Base-by-base conservation (phyloP, 2,329 filamentous ascomycete genomes). In the Chaetothyriales sp. region DNA sequence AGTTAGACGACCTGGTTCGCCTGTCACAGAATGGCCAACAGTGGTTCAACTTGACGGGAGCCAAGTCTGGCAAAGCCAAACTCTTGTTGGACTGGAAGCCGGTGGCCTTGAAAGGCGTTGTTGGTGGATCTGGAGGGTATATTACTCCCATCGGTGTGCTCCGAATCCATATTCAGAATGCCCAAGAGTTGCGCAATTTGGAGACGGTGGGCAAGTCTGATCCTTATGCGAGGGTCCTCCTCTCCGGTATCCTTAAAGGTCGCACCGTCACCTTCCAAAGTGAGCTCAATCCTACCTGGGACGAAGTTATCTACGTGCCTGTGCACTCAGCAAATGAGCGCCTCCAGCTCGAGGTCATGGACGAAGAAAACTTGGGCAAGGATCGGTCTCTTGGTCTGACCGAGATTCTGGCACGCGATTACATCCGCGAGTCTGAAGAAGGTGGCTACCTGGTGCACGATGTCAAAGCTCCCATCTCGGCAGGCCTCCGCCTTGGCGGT, bases 201-300 rank as follows among this genome's bases (percentile, higher is more conserved):
- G 92, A 98, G 68, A 86, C 87, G 2, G 79, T 98, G 66, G 92
- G 92, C 68, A 96, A 96, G 68, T 96, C 92, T 0, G 93, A 98
- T 66, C 87, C 92, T 0, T 98, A 98, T 61, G 86, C 82, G 19
- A 83, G 90, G 43, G 84, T 96, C 1, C 68, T 95, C 49, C 76
- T 95, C 6, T 95, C 89, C 46, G 90, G 92, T 45, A 81, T 96
- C 51, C 84, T 92, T 64, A 94, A 90, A 66, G 88, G 79, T 8
- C 81, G 89, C 52, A 96, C 92, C 2, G 92, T 98, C 48, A 96
- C 90, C 0, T 95, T 92, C 73, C 82, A 87, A 64, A 98, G 95
- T 69, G 93, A 95, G 55, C 79, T 98, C 52, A 87, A 94, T 64
- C 92, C 92, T 1, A 84, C 92, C 49, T 98, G 86, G 82, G 88